phyloP scores from a whole-genome alignment of 2,329 filamentous ascomycete genomes.

The Geosmithia putterillii region DNA sequence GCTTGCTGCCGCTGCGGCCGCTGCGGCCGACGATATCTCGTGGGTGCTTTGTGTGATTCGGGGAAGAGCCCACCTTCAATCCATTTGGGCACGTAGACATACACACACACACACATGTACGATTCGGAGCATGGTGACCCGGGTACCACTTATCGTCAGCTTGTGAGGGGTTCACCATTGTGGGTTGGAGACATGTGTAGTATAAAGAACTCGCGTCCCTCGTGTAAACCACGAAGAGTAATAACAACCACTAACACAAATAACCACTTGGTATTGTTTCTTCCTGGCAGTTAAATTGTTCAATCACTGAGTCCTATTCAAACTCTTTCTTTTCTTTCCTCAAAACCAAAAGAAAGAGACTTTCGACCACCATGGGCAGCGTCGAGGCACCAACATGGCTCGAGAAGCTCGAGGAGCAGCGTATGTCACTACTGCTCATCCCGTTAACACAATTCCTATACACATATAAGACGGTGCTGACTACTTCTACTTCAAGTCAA shows the following conservation, averaged over 20 bases:
- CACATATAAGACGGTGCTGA: background rate
- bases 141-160: background rate
- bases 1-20: background rate
- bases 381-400: constrained; percentile 20
- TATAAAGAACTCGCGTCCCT: too few relatives aligned
- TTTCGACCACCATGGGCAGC: constrained; percentile 18
- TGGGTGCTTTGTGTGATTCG: background rate
- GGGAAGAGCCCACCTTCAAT: background rate
- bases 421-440: constrained; percentile 12
- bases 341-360: background rate
- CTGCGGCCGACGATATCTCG: background rate
- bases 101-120: too few relatives aligned
- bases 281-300: too few relatives aligned
- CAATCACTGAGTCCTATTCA: too few relatives aligned
- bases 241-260: too few relatives aligned
- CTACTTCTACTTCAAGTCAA: constrained; percentile 22
- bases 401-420: constrained; percentile 27
- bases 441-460: too few relatives aligned
- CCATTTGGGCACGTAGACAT: background rate
- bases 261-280: too few relatives aligned
- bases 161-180: background rate
- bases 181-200: too few relatives aligned
- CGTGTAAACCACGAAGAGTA: too few relatives aligned
- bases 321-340: background rate
- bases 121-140: too few relatives aligned